phyloP scores from a whole-genome alignment of 441 rosid species.

The Omphalea diandra region DNA sequence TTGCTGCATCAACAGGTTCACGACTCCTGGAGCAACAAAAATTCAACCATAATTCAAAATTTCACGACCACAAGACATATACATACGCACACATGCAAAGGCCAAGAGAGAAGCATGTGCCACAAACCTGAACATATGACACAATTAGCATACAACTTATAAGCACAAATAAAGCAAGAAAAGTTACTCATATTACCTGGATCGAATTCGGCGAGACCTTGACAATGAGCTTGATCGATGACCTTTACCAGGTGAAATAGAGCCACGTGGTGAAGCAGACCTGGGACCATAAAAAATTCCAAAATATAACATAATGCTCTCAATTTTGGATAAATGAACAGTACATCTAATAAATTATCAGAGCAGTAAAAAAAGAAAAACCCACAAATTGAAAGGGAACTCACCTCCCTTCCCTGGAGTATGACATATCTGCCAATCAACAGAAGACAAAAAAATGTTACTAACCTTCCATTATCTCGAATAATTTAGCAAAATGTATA shows the following conservation, averaged over 20 bases:
- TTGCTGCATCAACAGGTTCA: constrained; percentile 48
- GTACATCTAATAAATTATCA: too few relatives aligned
- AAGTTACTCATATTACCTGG: constrained; percentile 36
- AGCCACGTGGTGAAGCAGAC: constrained; percentile 40
- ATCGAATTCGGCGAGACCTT: constrained; percentile 47
- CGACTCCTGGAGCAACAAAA: constrained; percentile 44
- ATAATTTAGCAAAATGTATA: not conserved
- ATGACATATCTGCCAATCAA: constrained; percentile 32
- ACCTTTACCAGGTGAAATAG: constrained; percentile 39
- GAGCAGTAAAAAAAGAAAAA: not conserved
- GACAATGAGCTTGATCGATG: constrained; percentile 44
- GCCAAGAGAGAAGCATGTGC: not conserved
- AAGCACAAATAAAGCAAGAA: constrained; percentile 1
- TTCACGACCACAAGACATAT: not conserved
- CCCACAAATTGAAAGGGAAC: not conserved
- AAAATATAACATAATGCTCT: not conserved
- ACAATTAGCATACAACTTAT: not conserved
- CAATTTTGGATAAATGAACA: not conserved
- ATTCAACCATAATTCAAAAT: not conserved
- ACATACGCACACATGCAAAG: not conserved
- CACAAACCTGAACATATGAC: not conserved
- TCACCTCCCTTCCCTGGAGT: constrained; percentile 50
- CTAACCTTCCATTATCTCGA: not conserved
- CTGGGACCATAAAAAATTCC: constrained; percentile 22
- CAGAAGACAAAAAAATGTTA: not conserved